phyloP scores from a whole-genome alignment of 768 basidiomycete genomes.

The Leucocoprinus birnbaumii region DNA sequence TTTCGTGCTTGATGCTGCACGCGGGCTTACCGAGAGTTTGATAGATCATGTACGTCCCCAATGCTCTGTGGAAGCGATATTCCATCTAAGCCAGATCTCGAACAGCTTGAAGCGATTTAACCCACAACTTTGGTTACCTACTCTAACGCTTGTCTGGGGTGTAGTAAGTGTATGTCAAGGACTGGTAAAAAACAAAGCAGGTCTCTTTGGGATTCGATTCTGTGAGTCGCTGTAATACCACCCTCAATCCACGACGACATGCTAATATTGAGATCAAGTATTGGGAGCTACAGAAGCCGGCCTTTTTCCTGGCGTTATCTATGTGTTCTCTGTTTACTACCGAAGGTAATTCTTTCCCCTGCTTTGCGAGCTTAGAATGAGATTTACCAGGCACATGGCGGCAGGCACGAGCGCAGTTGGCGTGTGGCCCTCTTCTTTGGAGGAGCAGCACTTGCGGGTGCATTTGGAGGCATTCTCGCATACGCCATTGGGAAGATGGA shows the following conservation, averaged over 20 bases:
- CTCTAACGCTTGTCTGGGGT: slow-evolving; percentile 58
- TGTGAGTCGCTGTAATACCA: slow-evolving; percentile 28
- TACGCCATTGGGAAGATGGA: slow-evolving; percentile 60
- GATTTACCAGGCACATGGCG: background rate
- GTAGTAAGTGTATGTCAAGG: slow-evolving; percentile 53
- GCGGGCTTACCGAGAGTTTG: background rate
- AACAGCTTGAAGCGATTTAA: slow-evolving; percentile 54
- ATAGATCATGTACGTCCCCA: slow-evolving; percentile 38
- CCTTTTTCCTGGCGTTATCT: slow-evolving; percentile 55
- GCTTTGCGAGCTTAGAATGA: no score
- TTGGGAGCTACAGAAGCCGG: slow-evolving; percentile 60
- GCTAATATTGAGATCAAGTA: background rate
- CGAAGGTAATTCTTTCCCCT: slow-evolving; percentile 13
- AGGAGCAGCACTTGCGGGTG: slow-evolving; percentile 59
- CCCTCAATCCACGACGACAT: background rate
- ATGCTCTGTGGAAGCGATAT: no score
- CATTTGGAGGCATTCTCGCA: slow-evolving; percentile 63
- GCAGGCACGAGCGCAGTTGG: slow-evolving; percentile 54
- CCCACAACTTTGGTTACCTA: slow-evolving; percentile 60
- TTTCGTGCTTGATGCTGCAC: background rate
- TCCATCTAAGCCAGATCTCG: background rate
- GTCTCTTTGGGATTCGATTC: slow-evolving; percentile 53
- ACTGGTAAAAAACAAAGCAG: slow-evolving; percentile 49
- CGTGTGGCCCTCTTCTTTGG: slow-evolving; percentile 64
- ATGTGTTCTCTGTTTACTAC: slow-evolving; percentile 60